phyloP scores from a whole-genome alignment of 2,329 filamentous ascomycete genomes.

The Scedosporium minutisporum region DNA sequence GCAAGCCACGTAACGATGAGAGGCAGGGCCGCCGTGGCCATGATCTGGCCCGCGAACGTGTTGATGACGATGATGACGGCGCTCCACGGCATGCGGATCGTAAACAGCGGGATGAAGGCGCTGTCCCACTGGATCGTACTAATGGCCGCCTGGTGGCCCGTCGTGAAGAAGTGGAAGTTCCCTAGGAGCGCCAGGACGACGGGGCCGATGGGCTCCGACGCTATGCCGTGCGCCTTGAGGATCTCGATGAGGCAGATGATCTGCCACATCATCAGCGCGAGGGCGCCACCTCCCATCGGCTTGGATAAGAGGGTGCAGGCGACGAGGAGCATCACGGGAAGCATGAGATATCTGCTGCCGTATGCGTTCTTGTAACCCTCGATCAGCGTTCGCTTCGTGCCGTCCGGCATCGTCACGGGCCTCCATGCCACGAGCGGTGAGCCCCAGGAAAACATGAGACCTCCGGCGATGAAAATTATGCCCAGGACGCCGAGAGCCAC shows the following conservation, averaged over 20 bases:
- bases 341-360: constrained; percentile 78
- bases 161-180: constrained; percentile 95
- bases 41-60: constrained; percentile 79
- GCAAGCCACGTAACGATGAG: constrained; percentile 84
- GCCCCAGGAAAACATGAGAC: constrained; percentile 75
- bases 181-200: constrained; percentile 79
- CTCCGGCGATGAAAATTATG: constrained; percentile 72
- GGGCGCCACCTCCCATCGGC: constrained; percentile 82
- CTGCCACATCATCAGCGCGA: constrained; percentile 79
- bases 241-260: constrained; percentile 68
- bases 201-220: constrained; percentile 68
- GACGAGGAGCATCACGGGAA: constrained; percentile 69
- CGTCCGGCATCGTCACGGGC: constrained; percentile 31
- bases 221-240: constrained; percentile 49
- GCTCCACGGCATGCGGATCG: constrained; percentile 80
- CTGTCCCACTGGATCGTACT: constrained; percentile 91
- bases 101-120: constrained; percentile 80
- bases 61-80: constrained; percentile 76
- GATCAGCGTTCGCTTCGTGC: constrained; percentile 58
- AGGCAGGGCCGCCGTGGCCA: constrained; percentile 71
- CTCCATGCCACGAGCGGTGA: constrained; percentile 74
- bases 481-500: constrained; percentile 74
- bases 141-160: constrained; percentile 84
- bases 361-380: constrained; percentile 91
- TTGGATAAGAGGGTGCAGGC: constrained; percentile 77